These are phyloP conservation scores for Lentinula sp. DNA, from an alignment of 768 basidiomycete genomes.

Conservation along the genomic window DNA sequence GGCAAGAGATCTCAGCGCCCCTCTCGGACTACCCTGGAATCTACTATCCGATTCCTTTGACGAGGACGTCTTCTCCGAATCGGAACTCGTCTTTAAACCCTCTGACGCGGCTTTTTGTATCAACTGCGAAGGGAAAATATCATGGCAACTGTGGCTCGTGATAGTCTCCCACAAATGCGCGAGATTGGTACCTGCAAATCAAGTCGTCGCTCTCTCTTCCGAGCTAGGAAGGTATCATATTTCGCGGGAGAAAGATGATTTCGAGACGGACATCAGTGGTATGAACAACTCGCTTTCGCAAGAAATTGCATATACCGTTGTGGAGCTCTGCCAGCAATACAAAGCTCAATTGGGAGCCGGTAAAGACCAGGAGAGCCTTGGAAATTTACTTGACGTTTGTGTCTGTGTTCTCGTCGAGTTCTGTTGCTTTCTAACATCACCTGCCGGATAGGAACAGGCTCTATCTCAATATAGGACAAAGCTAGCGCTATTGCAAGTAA, in stretches of 20 bases:
- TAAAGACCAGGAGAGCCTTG: not conserved
- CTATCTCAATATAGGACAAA: constrained; percentile 31
- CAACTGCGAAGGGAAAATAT: constrained; percentile 5
- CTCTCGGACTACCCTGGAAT: not conserved
- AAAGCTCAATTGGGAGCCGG: not conserved
- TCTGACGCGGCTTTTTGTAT: not conserved
- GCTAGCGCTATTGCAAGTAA: constrained; percentile 36
- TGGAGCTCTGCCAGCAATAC: not conserved
- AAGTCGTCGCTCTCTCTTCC: not conserved
- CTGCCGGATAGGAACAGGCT: constrained; percentile 28
- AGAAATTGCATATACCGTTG: not conserved
- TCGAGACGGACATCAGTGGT: not conserved
- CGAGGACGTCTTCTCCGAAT: not conserved
- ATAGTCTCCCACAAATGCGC: not conserved
- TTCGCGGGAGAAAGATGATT: not conserved
- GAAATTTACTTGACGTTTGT: constrained; percentile 5
- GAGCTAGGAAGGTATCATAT: not conserved
- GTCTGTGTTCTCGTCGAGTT: not conserved
- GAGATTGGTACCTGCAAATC: not conserved
- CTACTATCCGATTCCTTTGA: not conserved
- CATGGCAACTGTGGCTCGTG: constrained; percentile 3
- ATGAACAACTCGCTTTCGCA: not conserved
- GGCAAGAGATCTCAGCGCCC: not conserved
- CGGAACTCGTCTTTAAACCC: not conserved
- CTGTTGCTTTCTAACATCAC: constrained; percentile 9